Base-by-base conservation (phyloP, 148 eudicot genomes). In the Selenicereus undatus region DNA sequence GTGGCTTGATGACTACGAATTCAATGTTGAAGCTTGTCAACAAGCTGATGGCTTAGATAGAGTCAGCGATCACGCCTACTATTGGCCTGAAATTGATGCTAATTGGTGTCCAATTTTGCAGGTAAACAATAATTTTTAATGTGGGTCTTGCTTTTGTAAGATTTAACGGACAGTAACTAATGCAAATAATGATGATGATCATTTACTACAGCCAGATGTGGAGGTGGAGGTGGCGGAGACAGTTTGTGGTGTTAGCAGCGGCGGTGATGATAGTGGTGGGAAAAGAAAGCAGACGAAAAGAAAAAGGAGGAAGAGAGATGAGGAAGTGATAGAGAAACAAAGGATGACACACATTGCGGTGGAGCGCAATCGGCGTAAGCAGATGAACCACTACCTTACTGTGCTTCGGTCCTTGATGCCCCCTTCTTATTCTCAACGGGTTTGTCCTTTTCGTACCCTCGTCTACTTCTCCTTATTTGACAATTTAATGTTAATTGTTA, bases 311-410 rank as follows among this genome's bases (percentile, higher is more conserved):
- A 89, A 88, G 90, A 12, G 52, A 48, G 85, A 89, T 81, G 74
- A 76, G 85, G 91, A 89, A 42, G 90, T 88, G 32, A 80, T 82
- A 70, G 92, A 91, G 89, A 91, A 75, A 62, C 93, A 91, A 71
- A 85, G 94, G 85, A 84, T 83, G 89, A 88, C 87, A 60, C 94
- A 91, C 86, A 91, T 91, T 58, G 84, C 86, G 0, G 89, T 88
- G 11, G 94, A 91, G 76, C 52, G 94, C 43, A 91, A 89, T 36
- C 89, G 94, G 11, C 83, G 94, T 62, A 81, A 84, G 27, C 87
- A 86, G 79, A 89, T 91, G 92, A 91, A 89, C 32, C 77, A 89
- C 32, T 86, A 89, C 73, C 88, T 91, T n/a, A 78, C 91, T 65
- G 50, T 84, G 48, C 88, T 91, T 82, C 89, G 92, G 0, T 88